These are phyloP conservation scores for Tetraselmis striata DNA, from an alignment of 139 green algal genomes.

Conservation along the genomic window DNA sequence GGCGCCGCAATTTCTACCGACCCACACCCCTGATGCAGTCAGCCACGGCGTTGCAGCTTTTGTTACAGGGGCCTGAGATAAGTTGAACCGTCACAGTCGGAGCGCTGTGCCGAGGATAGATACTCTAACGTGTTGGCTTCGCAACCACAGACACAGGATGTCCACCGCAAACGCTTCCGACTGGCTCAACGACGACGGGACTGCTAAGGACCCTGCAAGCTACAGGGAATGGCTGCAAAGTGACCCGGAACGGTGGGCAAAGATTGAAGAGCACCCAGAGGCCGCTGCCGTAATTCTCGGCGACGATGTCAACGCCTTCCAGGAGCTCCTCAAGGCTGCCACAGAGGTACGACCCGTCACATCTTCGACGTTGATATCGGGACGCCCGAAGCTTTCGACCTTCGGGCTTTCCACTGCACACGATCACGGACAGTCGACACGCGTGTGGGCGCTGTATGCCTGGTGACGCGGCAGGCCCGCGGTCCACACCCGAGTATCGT, in stretches of 20 bases:
- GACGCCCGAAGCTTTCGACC: not conserved
- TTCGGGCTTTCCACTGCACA: not conserved
- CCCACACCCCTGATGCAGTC: no score
- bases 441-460: no score
- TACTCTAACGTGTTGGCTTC: no score
- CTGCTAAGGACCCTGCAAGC: constrained; percentile 51
- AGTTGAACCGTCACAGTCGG: no score
- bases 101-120: no score
- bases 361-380: not conserved
- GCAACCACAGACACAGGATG: no score
- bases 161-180: not conserved
- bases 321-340: constrained; percentile 57
- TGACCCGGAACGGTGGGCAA: constrained; percentile 45
- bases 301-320: constrained; percentile 55
- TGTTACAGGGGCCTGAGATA: no score
- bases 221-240: constrained; percentile 47
- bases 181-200: constrained; percentile 53
- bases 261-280: constrained; percentile 50
- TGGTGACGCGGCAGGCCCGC: no score
- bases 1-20: no score
- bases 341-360: constrained; percentile 29
- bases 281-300: constrained; percentile 44
- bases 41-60: no score
- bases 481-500: no score
- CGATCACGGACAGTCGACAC: no score